Evolutionary conservation across 192 early-diverging fungal species (phyloP).

Genomic region (Entomortierella beljakovae): DNA sequence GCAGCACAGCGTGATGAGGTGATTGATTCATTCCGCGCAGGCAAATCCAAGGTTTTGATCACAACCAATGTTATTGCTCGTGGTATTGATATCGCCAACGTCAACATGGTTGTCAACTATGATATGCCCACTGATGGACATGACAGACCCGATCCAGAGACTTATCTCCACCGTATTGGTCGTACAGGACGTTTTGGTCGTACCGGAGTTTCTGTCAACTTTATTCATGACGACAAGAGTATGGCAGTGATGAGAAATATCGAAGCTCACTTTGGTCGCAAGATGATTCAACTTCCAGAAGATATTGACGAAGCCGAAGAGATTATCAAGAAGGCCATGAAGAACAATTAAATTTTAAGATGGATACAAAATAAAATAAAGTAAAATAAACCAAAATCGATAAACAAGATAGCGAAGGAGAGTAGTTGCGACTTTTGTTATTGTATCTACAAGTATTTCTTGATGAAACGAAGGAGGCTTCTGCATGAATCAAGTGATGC

Average conservation of each 20-base stretch:
- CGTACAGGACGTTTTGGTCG: conserved; percentile 98
- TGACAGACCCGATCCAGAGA: conserved; percentile 84
- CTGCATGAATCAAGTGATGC: neutral
- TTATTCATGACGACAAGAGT: conserved; percentile 84
- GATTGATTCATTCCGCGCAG: conserved; percentile 94
- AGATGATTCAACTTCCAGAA: conserved; percentile 85
- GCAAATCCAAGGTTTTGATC: conserved; percentile 92
- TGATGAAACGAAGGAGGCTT: too few species aligned
- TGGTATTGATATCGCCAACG: conserved; percentile 97
- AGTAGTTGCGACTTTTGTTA: neutral
- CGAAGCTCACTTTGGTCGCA: conserved; percentile 80
- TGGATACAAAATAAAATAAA: neutral
- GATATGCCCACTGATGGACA: conserved; percentile 86
- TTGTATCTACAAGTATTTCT: neutral
- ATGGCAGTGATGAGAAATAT: conserved; percentile 87
- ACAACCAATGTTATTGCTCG: conserved; percentile 98
- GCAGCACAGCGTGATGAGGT: conserved; percentile 85
- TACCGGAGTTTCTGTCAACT: conserved; percentile 94
- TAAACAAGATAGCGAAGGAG: too few species aligned
- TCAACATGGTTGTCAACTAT: conserved; percentile 96
- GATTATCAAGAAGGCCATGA: conserved; percentile 85
- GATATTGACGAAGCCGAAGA: conserved; percentile 86
- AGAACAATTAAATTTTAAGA: conserved; percentile 4
- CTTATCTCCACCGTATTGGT: conserved; percentile 98
- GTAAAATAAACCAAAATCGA: too few species aligned